phyloP scores from a whole-genome alignment of 768 basidiomycete species.

The Mycena belliarum region DNA sequence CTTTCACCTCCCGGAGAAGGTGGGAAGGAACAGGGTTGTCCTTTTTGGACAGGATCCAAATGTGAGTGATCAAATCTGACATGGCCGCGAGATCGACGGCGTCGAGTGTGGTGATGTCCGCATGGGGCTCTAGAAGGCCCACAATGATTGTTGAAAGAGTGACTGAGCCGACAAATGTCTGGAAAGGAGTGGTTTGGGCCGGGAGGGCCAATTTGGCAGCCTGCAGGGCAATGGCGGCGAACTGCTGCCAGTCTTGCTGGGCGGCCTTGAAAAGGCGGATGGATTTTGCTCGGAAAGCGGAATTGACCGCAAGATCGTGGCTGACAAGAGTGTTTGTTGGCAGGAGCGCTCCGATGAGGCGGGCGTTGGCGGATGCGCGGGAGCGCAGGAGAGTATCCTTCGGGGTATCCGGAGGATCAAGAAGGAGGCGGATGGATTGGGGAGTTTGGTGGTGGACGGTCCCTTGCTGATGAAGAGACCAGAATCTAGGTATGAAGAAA shows the following conservation, averaged over 20 bases:
- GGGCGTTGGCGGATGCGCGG: slow-evolving; percentile 37
- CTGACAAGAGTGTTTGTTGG: slow-evolving; percentile 58
- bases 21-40: slow-evolving; percentile 29
- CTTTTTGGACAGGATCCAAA: slow-evolving; percentile 50
- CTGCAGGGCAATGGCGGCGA: slow-evolving; percentile 31
- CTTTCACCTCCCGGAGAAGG: slow-evolving; percentile 36
- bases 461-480: not conserved
- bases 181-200: slow-evolving; percentile 28
- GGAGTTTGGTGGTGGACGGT: slow-evolving; percentile 1
- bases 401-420: not conserved
- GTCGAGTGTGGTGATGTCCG: slow-evolving; percentile 30
- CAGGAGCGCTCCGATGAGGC: slow-evolving; percentile 34
- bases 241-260: slow-evolving; percentile 34
- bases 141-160: slow-evolving; percentile 44
- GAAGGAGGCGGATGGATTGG: not conserved
- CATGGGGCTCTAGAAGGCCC: slow-evolving; percentile 39
- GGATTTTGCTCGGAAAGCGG: slow-evolving; percentile 33
- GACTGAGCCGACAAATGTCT: slow-evolving; percentile 44
- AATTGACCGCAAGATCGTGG: slow-evolving; percentile 34
- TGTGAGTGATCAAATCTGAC: slow-evolving; percentile 41
- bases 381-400: slow-evolving; percentile 20
- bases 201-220: slow-evolving; percentile 32
- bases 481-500: not conserved
- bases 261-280: slow-evolving; percentile 30
- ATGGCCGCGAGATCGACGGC: slow-evolving; percentile 37